Conservation (phyloP, 2,329 filamentous ascomycete genomes). For the Botryotinia convoluta region DNA sequence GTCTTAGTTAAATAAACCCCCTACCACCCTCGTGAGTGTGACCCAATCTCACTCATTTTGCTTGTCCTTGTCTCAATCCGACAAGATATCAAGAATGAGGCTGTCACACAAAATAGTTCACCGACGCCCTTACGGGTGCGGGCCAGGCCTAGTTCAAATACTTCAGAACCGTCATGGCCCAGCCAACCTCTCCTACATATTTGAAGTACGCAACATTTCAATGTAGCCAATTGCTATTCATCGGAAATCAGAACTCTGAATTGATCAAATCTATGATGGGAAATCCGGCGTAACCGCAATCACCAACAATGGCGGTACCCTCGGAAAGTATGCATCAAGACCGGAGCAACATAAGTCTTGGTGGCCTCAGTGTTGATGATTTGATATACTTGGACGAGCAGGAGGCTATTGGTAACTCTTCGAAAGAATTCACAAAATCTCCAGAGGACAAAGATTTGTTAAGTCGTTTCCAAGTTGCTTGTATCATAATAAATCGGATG, state of each 20-base stretch:
- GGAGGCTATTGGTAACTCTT: neutral
- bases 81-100: neutral
- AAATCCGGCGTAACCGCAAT: neutral
- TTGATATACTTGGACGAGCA: neutral
- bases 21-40: neutral
- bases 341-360: neutral
- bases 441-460: conserved; percentile 11
- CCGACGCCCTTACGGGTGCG: neutral
- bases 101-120: neutral
- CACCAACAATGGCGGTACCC: neutral
- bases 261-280: neutral
- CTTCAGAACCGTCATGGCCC: neutral
- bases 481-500: conserved; percentile 18
- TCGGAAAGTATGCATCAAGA: neutral
- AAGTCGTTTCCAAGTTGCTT: conserved; percentile 16
- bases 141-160: neutral
- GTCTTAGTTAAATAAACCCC: neutral
- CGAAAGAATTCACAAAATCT: conserved; percentile 7
- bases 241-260: neutral
- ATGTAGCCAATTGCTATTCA: neutral
- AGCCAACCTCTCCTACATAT: neutral
- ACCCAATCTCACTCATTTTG: neutral
- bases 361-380: conserved; percentile 6
- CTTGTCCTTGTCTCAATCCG: neutral
- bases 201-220: neutral